These are phyloP conservation scores for Elsinoe batatas DNA, from an alignment of 2,329 filamentous ascomycete genomes.

Conservation along the genomic window DNA sequence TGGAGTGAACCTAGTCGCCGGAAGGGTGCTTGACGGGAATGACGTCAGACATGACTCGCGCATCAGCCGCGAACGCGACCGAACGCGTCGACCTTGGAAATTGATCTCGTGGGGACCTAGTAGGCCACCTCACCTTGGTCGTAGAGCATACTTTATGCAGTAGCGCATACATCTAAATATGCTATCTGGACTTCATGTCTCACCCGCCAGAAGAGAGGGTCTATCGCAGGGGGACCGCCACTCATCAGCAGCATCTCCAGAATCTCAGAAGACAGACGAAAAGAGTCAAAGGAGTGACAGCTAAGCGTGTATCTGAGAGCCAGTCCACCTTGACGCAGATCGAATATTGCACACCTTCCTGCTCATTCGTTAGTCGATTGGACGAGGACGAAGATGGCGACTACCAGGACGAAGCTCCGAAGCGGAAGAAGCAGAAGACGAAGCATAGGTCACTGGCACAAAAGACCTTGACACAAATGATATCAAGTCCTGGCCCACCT, in stretches of 20 bases:
- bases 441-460: neutral
- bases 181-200: conserved; percentile 2
- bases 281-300: neutral
- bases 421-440: neutral
- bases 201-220: neutral
- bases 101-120: no score
- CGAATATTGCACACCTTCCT: conserved; percentile 3
- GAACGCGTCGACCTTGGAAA: no score
- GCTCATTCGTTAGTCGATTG: neutral
- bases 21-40: neutral
- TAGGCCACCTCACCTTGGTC: no score
- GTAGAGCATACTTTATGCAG: no score
- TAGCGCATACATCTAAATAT: neutral
- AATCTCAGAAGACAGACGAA: neutral
- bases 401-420: neutral
- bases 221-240: neutral
- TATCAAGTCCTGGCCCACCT: neutral
- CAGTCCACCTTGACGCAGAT: conserved; percentile 11
- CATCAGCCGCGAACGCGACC: neutral
- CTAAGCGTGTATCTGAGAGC: neutral
- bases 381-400: neutral
- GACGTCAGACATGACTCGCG: conserved; percentile 7
- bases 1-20: neutral
- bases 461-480: conserved; percentile 7
- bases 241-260: conserved; percentile 1